Evolutionary conservation across 352 stramenopile species (phyloP).

Genomic region (Pythium diclinum): DNA sequence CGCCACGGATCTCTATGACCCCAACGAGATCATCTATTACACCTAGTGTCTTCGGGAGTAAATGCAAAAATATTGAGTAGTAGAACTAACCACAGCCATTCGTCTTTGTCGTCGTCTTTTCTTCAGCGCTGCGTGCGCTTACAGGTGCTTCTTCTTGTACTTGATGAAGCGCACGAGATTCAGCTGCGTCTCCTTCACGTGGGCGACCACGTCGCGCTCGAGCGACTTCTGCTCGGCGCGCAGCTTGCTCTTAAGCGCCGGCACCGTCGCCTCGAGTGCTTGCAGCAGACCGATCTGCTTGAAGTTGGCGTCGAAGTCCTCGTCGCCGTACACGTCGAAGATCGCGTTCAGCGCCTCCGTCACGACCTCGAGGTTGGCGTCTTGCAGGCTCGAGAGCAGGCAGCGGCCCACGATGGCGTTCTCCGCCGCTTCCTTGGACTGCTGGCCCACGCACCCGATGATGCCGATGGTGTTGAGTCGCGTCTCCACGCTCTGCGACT

Average conservation of each 20-base stretch:
- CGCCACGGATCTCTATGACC: slow-evolving; percentile 66
- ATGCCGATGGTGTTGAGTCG: slow-evolving; percentile 75
- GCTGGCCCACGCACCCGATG: slow-evolving; percentile 74
- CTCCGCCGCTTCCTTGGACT: slow-evolving; percentile 52
- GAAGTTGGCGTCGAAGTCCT: slow-evolving; percentile 78
- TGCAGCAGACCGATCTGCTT: slow-evolving; percentile 56
- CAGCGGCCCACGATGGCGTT: slow-evolving; percentile 74
- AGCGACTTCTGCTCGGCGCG: slow-evolving; percentile 73
- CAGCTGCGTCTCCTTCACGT: slow-evolving; percentile 84
- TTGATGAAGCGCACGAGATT: slow-evolving; percentile 90
- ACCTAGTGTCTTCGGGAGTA: slow-evolving; percentile 11
- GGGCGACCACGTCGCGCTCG: slow-evolving; percentile 72
- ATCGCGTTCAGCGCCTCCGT: slow-evolving; percentile 83
- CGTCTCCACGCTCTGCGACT: slow-evolving; percentile 62
- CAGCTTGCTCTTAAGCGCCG: slow-evolving; percentile 68
- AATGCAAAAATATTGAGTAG: slow-evolving; percentile 26
- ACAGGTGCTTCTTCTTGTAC: slow-evolving; percentile 90
- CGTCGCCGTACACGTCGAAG: slow-evolving; percentile 84
- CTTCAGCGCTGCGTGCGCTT: slow-evolving; percentile 13
- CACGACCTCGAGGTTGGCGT: slow-evolving; percentile 77
- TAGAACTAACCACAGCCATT: not conserved
- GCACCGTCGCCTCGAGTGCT: slow-evolving; percentile 57
- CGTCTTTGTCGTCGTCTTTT: not conserved
- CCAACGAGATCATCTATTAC: slow-evolving; percentile 43
- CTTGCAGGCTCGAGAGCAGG: slow-evolving; percentile 52